Base-by-base conservation (phyloP, 2,329 filamentous ascomycete species). In the Fusarium floridanum region DNA sequence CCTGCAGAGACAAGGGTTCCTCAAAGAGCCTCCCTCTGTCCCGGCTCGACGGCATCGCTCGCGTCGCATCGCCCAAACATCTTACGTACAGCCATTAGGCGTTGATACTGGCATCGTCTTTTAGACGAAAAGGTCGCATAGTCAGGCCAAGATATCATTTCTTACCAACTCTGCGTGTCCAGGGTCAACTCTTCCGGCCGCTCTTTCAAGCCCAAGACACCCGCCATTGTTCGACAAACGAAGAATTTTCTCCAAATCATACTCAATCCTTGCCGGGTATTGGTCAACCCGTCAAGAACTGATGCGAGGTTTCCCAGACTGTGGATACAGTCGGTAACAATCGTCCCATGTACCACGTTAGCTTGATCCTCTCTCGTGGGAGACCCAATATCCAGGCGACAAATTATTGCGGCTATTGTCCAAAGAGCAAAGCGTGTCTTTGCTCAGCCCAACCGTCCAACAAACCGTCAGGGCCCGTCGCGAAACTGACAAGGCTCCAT, bases 291-390 rank as follows among this genome's bases (percentile, higher is more conserved):
- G 61, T 74, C 61, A 50, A 61, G 61, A 73, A 63, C 72, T 64
- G 67, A 70, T 64, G 59, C 48, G 65, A 72, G 27, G 29, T 57
- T 73, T 64, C 55, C 50, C 12, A 45, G 55, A 22, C 48, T 70
- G 66, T 74, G 72, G 72, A 69, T 75, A 74, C 72, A 34, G 39
- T 73, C 72, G 62, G 55, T 56, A 53, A 66, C 61, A 50, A 64
- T 67, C 64, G 36, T 70, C 45, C 60, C 55, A 75, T 66, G 61
- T 39, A 43, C 67, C 66, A 61, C 61, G 41, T 61, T 61, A 62
- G 72, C 60, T 64, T 70, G 14, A 32, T 41, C 22, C 59, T 39
- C 59, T 61, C 64, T 45, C 24, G 11, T 39, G 22, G 37, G 24
- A 22, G 53, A 45, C 43, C 61, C 53, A 68, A 60, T 61, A 41